A percentile compares a stretch with the other conserved stretches of the same genome.
phyloP scores from a whole-genome alignment of 2,329 filamentous ascomycete genomes.

The Elsinoe batatas region DNA sequence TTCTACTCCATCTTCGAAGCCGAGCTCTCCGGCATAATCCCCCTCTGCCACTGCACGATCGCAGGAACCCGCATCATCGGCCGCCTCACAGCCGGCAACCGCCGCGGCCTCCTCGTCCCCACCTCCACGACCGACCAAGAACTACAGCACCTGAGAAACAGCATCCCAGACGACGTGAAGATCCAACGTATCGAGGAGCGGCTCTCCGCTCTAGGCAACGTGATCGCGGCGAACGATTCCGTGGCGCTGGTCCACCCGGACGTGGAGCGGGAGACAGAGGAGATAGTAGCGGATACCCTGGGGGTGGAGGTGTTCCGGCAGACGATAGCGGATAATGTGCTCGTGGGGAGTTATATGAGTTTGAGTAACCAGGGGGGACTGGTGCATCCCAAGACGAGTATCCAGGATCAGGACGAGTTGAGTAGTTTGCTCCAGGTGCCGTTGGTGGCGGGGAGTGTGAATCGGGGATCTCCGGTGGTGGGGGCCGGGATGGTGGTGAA shows the following conservation, averaged over 20 bases:
- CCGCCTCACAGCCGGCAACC: slow-evolving; percentile 90
- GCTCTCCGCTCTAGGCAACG: slow-evolving; percentile 88
- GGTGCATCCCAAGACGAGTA: slow-evolving; percentile 92
- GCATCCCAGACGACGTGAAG: slow-evolving; percentile 79
- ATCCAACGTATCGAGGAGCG: slow-evolving; percentile 98
- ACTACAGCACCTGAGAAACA: slow-evolving; percentile 92
- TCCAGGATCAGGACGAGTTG: slow-evolving; percentile 97
- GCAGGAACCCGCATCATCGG: slow-evolving; percentile 94
- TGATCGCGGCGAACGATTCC: slow-evolving; percentile 94
- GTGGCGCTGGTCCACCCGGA: slow-evolving; percentile 95
- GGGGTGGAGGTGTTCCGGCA: slow-evolving; percentile 86
- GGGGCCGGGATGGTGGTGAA: slow-evolving; percentile 95
- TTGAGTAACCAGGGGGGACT: slow-evolving; percentile 93
- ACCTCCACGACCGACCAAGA: slow-evolving; percentile 97
- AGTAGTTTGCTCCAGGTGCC: slow-evolving; percentile 89
- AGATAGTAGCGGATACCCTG: slow-evolving; percentile 91
- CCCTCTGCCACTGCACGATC: slow-evolving; percentile 93
- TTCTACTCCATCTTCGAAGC: slow-evolving; percentile 98
- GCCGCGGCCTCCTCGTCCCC: slow-evolving; percentile 90
- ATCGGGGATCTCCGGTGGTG: slow-evolving; percentile 88
- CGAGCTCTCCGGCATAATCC: slow-evolving; percentile 93
- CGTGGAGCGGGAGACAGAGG: slow-evolving; percentile 93
- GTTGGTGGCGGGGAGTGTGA: slow-evolving; percentile 86
- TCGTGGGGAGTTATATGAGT: slow-evolving; percentile 93
- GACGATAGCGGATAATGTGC: slow-evolving; percentile 92